Base-by-base conservation (phyloP, 768 basidiomycete genomes). In the Rhodotorula paludigena region DNA sequence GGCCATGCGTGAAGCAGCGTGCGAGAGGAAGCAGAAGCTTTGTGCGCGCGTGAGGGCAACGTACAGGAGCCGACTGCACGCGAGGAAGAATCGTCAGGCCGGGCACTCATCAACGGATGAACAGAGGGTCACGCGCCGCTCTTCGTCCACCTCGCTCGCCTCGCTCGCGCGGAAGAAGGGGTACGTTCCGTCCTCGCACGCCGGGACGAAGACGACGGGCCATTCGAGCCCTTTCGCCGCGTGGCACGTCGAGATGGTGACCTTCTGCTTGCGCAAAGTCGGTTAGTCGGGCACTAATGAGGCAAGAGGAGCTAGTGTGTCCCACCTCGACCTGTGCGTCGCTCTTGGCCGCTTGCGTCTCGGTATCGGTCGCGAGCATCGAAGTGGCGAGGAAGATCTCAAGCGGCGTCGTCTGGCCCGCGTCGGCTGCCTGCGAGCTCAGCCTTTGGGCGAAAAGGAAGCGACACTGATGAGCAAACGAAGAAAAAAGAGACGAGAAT, bases 211-310 rank as follows among this genome's bases (percentile, higher is more conserved):
- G 1, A 92, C 89, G 3, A 92, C 87, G 1, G 91, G 90, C 90
- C 90, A 94, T 77, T 94, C 91, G 14, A 92, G 80, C 1, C 91
- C 90, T 77, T 94, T 94, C 0, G 90, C 90, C 41, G 89, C 85
- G 79, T 94, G 91, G 61, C 90, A 90, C 0, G 91, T 93, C 3
- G 87, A 83, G 51, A 92, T 85, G 2, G 86, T 87, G 12, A 92
- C 89, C 83, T 87, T 89, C 87, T 89, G 69, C 16, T n/a, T 5
- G 7, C 4, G 30, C 64, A n/a, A 44, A 39, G 32, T 3, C 5
- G 5, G 21, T n/a, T 3, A 23, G 45, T 7, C 14, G 21, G 12
- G 35, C 16, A 28, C 9, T 9, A 12, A 18, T 1, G 42, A 7
- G 32, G 32, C 21, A 47, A 35, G 32, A 25, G 32, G 5, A 15